Conservation (phyloP, 768 basidiomycete genomes). For the Termitomyces sp. region DNA sequence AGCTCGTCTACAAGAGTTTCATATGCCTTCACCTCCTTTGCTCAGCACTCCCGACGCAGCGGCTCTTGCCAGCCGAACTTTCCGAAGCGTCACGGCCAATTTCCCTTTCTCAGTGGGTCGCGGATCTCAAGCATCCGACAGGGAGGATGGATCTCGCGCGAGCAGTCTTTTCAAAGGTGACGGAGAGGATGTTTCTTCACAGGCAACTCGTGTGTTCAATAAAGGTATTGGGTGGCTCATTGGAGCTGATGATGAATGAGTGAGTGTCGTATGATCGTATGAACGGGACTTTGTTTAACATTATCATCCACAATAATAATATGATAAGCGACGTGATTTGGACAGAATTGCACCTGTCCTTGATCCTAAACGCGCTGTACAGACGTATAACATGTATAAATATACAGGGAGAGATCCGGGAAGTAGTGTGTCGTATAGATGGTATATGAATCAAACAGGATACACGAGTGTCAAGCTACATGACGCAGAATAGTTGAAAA, state of each 20-base stretch:
- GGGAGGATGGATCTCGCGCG: slow-evolving; percentile 45
- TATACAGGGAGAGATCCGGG: slow-evolving; percentile 10
- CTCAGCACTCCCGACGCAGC: slow-evolving; percentile 76
- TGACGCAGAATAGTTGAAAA: slow-evolving; percentile 1
- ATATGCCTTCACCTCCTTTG: slow-evolving; percentile 66
- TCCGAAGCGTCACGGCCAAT: slow-evolving; percentile 72
- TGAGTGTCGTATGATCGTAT: too few relatives aligned
- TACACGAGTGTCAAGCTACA: not conserved
- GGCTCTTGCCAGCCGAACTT: slow-evolving; percentile 75
- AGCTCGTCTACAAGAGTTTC: slow-evolving; percentile 60
- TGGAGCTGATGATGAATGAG: slow-evolving; percentile 66
- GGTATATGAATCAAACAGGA: slow-evolving; percentile 6
- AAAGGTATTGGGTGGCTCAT: slow-evolving; percentile 96
- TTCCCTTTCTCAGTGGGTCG: slow-evolving; percentile 63
- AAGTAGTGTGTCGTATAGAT: slow-evolving; percentile 6
- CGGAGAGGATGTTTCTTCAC: slow-evolving; percentile 63
- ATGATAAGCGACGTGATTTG: not conserved
- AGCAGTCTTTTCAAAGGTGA: slow-evolving; percentile 41
- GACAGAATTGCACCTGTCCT: not conserved
- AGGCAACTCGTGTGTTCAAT: slow-evolving; percentile 76
- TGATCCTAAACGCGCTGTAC: not conserved
- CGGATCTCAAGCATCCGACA: slow-evolving; percentile 34
- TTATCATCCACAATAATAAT: too few relatives aligned
- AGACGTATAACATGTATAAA: slow-evolving; percentile 5
- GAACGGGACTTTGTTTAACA: not conserved